Percentiles rank a stretch among this genome's conserved stretches.
Conservation (phyloP, 2,329 filamentous ascomycete species). For the Gliomastix tumulicola region DNA sequence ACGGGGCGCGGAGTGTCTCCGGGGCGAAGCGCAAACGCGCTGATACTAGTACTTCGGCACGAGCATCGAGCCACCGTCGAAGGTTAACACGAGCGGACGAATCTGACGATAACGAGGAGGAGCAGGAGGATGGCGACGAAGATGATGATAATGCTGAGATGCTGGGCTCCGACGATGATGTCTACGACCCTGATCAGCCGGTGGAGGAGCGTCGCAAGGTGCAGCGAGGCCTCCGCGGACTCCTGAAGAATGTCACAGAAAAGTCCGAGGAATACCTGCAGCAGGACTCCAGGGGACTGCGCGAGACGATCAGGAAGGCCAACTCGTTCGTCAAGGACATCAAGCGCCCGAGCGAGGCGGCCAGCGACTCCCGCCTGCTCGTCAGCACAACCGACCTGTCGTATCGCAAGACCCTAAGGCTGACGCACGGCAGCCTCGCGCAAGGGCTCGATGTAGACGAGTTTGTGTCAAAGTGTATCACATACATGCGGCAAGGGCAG, state of each 20-base stretch:
- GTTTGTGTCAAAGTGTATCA: constrained; percentile 83
- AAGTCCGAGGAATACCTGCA: constrained; percentile 68
- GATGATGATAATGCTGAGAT: constrained; percentile 8
- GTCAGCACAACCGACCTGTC: constrained; percentile 75
- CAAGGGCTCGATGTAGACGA: constrained; percentile 84
- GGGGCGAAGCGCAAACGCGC: constrained; percentile 23
- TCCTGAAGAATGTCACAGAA: constrained; percentile 55
- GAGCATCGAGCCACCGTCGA: constrained; percentile 11
- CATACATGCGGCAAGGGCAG: constrained; percentile 70
- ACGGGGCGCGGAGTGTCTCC: constrained; percentile 8
- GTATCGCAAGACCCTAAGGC: constrained; percentile 67
- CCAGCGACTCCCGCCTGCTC: constrained; percentile 80
- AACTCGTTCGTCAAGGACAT: constrained; percentile 61
- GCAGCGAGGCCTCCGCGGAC: constrained; percentile 61
- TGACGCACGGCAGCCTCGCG: constrained; percentile 65
- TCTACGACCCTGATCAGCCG: constrained; percentile 80
- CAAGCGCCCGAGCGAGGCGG: constrained; percentile 84
- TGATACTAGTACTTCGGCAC: constrained; percentile 12
- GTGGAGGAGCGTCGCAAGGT: constrained; percentile 64
- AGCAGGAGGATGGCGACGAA: constrained; percentile 10
- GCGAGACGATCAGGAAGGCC: constrained; percentile 58
- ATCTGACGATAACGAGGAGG: constrained; percentile 6
- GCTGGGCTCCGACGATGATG: constrained; percentile 27
- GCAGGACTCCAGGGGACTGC: constrained; percentile 56
- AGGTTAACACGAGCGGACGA: no score